A percentile compares a stretch with the other conserved stretches of the same genome.
These are phyloP conservation scores for Phytophthora palmivora DNA, from an alignment of 352 stramenopile genomes.

Conservation along the genomic window DNA sequence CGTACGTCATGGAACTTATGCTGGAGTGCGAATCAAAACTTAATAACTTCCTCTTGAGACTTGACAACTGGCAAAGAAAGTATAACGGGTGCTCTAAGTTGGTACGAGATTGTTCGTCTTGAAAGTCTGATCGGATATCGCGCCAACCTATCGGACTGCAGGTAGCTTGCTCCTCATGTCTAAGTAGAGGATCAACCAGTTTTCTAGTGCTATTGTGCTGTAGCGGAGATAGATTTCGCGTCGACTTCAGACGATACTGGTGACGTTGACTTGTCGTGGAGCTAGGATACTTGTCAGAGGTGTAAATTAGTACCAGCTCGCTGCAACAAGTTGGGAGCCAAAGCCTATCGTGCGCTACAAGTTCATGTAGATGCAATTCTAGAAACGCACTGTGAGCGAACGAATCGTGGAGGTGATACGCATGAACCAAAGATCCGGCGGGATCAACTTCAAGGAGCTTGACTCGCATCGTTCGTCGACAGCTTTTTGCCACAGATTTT, in stretches of 20 bases:
- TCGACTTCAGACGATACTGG: background rate
- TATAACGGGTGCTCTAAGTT: background rate
- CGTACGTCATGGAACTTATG: background rate
- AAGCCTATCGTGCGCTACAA: too few relatives aligned
- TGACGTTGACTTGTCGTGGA: background rate
- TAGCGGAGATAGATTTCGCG: too few relatives aligned
- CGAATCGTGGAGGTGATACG: too few relatives aligned
- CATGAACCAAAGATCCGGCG: background rate
- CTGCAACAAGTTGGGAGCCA: background rate
- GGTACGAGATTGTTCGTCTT: background rate
- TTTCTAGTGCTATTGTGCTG: too few relatives aligned
- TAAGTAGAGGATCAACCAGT: too few relatives aligned
- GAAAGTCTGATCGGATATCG: constrained; percentile 10
- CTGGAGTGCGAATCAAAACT: background rate
- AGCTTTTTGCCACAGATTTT: constrained; percentile 14
- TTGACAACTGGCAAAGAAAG: background rate
- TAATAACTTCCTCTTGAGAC: background rate
- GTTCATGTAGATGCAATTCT: too few relatives aligned
- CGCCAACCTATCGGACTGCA: background rate
- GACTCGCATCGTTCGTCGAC: constrained; percentile 1
- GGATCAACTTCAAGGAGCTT: constrained; percentile 11
- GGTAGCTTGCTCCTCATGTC: background rate
- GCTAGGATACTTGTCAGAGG: background rate
- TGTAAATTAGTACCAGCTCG: background rate
- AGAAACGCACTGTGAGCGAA: too few relatives aligned